Evolutionary conservation across 164 flowering plant species (phyloP).

Genomic region (Aristolochia californica): DNA sequence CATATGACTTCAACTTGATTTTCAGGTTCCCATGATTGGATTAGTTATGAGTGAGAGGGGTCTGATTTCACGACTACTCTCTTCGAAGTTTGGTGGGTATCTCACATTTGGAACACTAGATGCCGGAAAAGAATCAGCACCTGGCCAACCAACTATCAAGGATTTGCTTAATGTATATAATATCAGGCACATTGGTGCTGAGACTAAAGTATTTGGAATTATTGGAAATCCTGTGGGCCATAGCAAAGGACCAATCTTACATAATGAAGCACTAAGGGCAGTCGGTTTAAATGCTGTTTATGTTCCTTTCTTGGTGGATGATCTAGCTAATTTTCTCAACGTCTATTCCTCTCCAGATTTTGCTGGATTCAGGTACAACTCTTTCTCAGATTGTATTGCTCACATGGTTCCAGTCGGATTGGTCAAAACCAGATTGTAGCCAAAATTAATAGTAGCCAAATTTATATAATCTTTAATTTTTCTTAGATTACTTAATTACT

Average conservation of each 20-base stretch:
- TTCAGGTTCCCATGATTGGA: conserved; percentile 85
- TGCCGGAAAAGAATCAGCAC: conserved; percentile 70
- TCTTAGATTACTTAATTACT: background rate
- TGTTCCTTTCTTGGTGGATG: conserved; percentile 80
- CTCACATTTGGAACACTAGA: conserved; percentile 87
- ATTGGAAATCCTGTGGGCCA: conserved; percentile 95
- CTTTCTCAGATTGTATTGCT: background rate
- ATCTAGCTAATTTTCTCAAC: conserved; percentile 48
- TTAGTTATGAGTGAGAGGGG: conserved; percentile 92
- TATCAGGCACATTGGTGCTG: conserved; percentile 54
- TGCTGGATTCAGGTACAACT: conserved; percentile 83
- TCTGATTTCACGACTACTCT: conserved; percentile 72
- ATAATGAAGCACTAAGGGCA: conserved; percentile 64
- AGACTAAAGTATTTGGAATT: conserved; percentile 81
- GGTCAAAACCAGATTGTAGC: background rate
- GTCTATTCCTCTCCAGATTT: conserved; percentile 80
- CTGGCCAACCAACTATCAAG: conserved; percentile 82
- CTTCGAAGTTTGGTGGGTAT: conserved; percentile 89
- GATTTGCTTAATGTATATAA: conserved; percentile 69
- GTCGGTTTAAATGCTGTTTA: conserved; percentile 78
- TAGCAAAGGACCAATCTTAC: conserved; percentile 77
- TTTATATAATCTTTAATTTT: background rate
- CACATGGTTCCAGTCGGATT: background rate
- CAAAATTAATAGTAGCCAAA: background rate
- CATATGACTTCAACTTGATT: conserved; percentile 10